Conservation (phyloP, 2,329 filamentous ascomycete genomes). For the Fusarium metavorans region DNA sequence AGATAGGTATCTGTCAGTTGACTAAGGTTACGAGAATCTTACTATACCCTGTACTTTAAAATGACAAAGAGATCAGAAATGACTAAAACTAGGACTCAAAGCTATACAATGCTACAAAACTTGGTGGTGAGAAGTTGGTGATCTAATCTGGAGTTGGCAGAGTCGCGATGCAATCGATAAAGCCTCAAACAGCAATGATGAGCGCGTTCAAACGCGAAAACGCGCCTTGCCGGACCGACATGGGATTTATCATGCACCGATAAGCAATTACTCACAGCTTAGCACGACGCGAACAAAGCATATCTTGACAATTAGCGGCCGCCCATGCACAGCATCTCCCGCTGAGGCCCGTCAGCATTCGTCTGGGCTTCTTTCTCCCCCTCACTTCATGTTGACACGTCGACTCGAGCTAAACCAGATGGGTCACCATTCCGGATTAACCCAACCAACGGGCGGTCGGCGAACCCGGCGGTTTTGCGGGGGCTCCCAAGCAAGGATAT, state of each 20-base stretch:
- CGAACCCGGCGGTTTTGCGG: constrained; percentile 36
- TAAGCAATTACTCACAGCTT: constrained; percentile 19
- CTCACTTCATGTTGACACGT: constrained; percentile 14
- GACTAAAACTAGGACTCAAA: not conserved
- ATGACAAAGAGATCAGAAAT: not conserved
- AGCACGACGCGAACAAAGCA: not conserved
- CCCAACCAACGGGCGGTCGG: constrained; percentile 21
- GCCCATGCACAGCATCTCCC: not conserved
- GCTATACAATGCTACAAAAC: not conserved
- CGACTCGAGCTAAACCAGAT: not conserved
- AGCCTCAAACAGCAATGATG: not conserved
- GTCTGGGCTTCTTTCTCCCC: not conserved
- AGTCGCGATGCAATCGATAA: not conserved
- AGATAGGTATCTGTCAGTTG: not conserved
- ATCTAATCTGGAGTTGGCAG: not conserved
- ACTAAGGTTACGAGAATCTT: not conserved
- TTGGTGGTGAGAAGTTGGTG: not conserved
- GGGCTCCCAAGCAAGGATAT: constrained; percentile 25
- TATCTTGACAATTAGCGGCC: not conserved
- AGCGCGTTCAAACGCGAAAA: not conserved
- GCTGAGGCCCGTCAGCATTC: not conserved
- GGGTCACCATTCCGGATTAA: not conserved
- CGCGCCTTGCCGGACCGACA: not conserved
- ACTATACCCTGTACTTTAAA: not conserved
- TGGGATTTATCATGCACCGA: constrained; percentile 9